Conservation (phyloP, 108 stramenopile species). For the Mediolabrus comicus region DNA sequence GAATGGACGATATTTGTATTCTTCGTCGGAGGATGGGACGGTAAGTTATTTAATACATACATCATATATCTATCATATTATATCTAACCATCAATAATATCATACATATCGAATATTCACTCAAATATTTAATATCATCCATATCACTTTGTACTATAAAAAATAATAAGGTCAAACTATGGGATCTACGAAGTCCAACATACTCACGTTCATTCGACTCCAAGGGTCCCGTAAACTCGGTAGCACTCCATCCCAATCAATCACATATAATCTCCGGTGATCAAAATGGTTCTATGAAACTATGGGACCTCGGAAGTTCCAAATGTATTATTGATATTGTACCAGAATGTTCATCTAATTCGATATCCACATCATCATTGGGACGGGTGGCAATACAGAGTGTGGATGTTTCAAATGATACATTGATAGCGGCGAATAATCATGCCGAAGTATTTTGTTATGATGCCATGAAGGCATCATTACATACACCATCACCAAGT, state of each 20-base stretch:
- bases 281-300: conserved; percentile 84
- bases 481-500: not conserved
- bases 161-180: conserved; percentile 79
- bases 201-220: conserved; percentile 89
- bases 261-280: conserved; percentile 94
- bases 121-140: not conserved
- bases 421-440: conserved; percentile 81
- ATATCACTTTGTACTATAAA: not conserved
- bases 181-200: conserved; percentile 90
- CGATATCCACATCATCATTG: conserved; percentile 41
- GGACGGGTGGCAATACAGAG: conserved; percentile 78
- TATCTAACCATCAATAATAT: too few species aligned
- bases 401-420: conserved; percentile 85
- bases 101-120: not conserved
- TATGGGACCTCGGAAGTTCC: conserved; percentile 81
- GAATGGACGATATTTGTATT: conserved; percentile 92
- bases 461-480: conserved; percentile 15
- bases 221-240: conserved; percentile 89
- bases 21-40: conserved; percentile 80
- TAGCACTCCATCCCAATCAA: conserved; percentile 90
- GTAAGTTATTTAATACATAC: conserved; percentile 36
- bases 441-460: conserved; percentile 86
- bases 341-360: conserved; percentile 61
- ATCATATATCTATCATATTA: too few species aligned
- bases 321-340: conserved; percentile 69